Evolutionary conservation across 371 early-diverging fungal species (phyloP).

Genomic region (Circinella umbellata): DNA sequence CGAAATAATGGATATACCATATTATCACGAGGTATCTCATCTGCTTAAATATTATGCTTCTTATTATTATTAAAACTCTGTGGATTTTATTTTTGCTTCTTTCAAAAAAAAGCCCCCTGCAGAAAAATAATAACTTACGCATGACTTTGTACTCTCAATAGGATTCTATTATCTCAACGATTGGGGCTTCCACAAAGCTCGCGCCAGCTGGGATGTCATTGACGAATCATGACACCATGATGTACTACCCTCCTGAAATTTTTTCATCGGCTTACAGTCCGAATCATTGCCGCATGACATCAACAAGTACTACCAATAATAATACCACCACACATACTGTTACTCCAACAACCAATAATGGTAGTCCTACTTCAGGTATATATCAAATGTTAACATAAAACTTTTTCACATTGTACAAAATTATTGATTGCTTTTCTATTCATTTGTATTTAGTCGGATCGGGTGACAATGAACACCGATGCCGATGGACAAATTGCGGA

Average conservation of each 20-base stretch:
- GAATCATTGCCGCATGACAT: background rate
- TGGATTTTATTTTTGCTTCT: no score
- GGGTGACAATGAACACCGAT: conserved; percentile 16
- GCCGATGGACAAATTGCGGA: conserved; percentile 23
- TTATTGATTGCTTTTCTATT: background rate
- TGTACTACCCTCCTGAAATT: conserved; percentile 10
- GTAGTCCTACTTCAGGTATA: background rate
- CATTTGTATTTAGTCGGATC: conserved; percentile 3
- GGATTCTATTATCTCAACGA: conserved; percentile 4
- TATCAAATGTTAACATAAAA: background rate
- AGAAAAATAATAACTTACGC: no score
- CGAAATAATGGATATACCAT: background rate
- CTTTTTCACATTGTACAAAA: background rate
- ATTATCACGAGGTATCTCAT: conserved; percentile 10
- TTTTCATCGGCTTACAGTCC: conserved; percentile 13
- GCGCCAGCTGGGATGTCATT: conserved; percentile 11
- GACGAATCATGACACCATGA: conserved; percentile 20
- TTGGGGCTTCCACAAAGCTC: conserved; percentile 10
- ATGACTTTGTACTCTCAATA: background rate
- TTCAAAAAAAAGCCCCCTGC: background rate
- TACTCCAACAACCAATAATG: conserved; percentile 3
- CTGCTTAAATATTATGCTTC: background rate
- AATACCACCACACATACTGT: background rate
- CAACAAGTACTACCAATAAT: background rate
- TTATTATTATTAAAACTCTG: background rate